These are phyloP conservation scores for Zoysia japonica DNA, from an alignment of 176 grass and related monocot species.

Conservation along the genomic window DNA sequence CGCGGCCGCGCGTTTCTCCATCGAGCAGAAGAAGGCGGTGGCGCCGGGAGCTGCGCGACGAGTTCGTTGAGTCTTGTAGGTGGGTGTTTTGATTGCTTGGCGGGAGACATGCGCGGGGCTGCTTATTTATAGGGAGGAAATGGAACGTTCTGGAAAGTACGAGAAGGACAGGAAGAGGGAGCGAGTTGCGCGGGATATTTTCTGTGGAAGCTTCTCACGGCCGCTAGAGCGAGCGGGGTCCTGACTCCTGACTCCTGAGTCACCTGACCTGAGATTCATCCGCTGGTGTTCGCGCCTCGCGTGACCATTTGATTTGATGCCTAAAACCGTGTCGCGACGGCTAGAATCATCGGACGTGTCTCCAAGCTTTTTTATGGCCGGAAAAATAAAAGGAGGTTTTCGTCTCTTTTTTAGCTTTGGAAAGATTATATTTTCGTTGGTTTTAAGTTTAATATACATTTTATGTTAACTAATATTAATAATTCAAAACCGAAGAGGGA, in stretches of 20 bases:
- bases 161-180: not conserved
- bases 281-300: not conserved
- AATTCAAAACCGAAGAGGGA: too few relatives aligned
- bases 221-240: slow-evolving; percentile 26
- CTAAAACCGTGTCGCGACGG: not conserved
- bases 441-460: too few relatives aligned
- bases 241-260: too few relatives aligned
- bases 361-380: not conserved
- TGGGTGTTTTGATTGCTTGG: not conserved
- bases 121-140: not conserved
- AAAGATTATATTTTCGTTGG: too few relatives aligned
- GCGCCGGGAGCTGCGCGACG: not conserved
- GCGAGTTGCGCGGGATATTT: not conserved
- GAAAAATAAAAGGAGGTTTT: not conserved
- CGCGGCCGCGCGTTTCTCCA: slow-evolving; percentile 24
- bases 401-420: too few relatives aligned
- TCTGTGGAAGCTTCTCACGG: slow-evolving; percentile 30
- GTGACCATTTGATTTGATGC: not conserved
- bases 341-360: not conserved
- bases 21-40: not conserved
- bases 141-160: slow-evolving; percentile 48
- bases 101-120: slow-evolving; percentile 16
- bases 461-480: too few relatives aligned
- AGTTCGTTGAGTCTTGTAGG: not conserved
- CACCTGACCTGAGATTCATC: not conserved